phyloP scores from a whole-genome alignment of 768 basidiomycete species.

The Lactarius quietus region DNA sequence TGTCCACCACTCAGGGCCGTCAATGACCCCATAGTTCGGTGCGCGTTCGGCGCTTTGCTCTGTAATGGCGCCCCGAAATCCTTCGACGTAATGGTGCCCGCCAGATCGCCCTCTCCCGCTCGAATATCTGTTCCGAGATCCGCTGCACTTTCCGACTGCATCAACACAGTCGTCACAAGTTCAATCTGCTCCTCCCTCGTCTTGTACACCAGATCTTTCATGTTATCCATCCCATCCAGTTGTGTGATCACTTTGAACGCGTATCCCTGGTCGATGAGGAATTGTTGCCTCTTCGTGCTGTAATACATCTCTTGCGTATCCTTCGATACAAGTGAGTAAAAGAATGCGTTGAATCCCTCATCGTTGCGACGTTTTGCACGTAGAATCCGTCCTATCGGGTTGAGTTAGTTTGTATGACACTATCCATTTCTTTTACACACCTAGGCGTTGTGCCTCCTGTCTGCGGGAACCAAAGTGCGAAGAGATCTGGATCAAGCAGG shows the following conservation, averaged over 20 bases:
- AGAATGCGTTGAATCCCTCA: constrained; percentile 99
- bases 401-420: background rate
- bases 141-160: constrained; percentile 87
- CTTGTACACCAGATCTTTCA: constrained; percentile 88
- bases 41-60: constrained; percentile 58
- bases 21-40: constrained; percentile 78
- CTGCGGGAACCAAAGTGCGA: constrained; percentile 98
- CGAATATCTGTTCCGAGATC: constrained; percentile 83
- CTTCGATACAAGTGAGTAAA: constrained; percentile 98
- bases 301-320: constrained; percentile 99
- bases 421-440: constrained; percentile 40
- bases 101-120: constrained; percentile 79
- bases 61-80: constrained; percentile 64
- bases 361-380: constrained; percentile 97
- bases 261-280: constrained; percentile 98
- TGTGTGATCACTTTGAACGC: constrained; percentile 99
- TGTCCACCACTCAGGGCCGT: constrained; percentile 83
- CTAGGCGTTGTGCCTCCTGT: constrained; percentile 95
- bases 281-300: constrained; percentile 97
- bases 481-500: constrained; percentile 98
- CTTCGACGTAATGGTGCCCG: constrained; percentile 82
- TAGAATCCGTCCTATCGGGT: constrained; percentile 76
- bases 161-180: constrained; percentile 86
- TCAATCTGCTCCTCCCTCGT: constrained; percentile 94
- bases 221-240: constrained; percentile 83